A percentile compares a stretch with the other conserved stretches of the same genome.
phyloP scores from a whole-genome alignment of 164 flowering plant genomes.

The Nymphaea colorata region DNA sequence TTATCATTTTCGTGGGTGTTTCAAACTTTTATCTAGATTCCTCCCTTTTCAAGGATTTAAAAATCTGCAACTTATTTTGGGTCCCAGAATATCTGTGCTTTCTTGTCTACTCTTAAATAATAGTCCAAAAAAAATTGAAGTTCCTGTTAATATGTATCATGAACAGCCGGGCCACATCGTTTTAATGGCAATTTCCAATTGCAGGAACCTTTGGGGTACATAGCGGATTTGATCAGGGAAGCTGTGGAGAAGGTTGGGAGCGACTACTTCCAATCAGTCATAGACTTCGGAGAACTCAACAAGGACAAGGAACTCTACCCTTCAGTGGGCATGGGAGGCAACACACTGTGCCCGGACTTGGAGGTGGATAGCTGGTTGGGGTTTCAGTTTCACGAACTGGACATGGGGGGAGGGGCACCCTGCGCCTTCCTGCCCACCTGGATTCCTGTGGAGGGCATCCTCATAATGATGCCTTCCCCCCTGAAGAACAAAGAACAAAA shows the following conservation, averaged over 20 bases:
- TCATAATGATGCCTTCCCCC: constrained; percentile 1
- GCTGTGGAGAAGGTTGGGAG: background rate
- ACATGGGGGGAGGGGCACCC: constrained; percentile 6
- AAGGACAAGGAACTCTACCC: background rate
- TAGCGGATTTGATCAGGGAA: background rate
- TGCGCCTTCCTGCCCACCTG: background rate
- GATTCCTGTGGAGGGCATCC: constrained; percentile 1
- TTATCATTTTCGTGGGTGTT: too few relatives aligned
- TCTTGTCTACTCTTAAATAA: too few relatives aligned
- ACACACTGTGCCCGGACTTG: background rate
- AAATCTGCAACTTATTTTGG: too few relatives aligned
- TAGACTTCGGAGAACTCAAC: constrained; percentile 4
- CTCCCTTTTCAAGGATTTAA: too few relatives aligned
- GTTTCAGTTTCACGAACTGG: constrained; percentile 3
- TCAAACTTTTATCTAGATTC: too few relatives aligned
- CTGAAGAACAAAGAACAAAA: background rate
- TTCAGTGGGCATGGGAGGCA: constrained; percentile 3
- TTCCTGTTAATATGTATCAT: too few relatives aligned
- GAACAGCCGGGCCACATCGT: too few relatives aligned
- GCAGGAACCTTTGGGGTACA: constrained; percentile 8
- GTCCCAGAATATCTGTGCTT: too few relatives aligned
- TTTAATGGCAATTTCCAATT: too few relatives aligned
- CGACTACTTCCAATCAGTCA: constrained; percentile 1
- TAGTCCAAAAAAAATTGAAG: too few relatives aligned
- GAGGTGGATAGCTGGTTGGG: constrained; percentile 8